Base-by-base conservation (phyloP, 2,329 filamentous ascomycete species). In the Xylariaceae sp. region DNA sequence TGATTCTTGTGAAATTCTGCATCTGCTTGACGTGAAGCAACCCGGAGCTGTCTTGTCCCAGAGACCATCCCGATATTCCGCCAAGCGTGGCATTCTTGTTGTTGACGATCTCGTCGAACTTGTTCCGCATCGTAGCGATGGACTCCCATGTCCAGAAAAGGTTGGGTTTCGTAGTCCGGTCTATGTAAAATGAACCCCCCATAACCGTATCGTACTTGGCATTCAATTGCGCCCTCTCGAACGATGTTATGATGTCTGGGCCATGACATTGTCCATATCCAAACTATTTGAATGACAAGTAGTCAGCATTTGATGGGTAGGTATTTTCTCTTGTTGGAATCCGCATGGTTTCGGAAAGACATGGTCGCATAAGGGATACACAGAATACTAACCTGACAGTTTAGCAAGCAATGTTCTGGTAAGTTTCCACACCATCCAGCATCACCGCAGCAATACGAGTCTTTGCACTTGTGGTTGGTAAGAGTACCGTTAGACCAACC, bases 61-160 rank as follows among this genome's bases (percentile, higher is more conserved):
- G 66, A 42, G 76, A 78, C 81, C 81, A 84, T 0, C 78, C 80
- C 72, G 83, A 78, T 7, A 80, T 75, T 3, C 82, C 80, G 2
- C 80, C 80, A 1, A 83, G 52, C 34, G n/a, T 58, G 30, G 50
- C 66, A 0, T 70, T 70, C 58, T 75, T 73, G 15, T 70, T 68
- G 18, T 68, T 64, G 9, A 82, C 71, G 49, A 81, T 77, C 1
- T 75, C 66, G 1, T 72, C 62, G 51, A 82, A 78, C 71, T 84
- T 84, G 50, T 71, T 60, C 0, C 66, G 42, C 30, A 84, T 79
- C 1, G 79, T 70, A n/a, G 75, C 73, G 0, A 77, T 71, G 0
- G 77, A 82, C 56, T 84, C 82, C 78, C 79, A 84, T 1, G 78
- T 78, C 82, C 81, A 84, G 72, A 80, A 84, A 42, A 82, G 23